Base-by-base conservation (phyloP, 23 red algal genomes). In the Gracilaria gracilis region DNA sequence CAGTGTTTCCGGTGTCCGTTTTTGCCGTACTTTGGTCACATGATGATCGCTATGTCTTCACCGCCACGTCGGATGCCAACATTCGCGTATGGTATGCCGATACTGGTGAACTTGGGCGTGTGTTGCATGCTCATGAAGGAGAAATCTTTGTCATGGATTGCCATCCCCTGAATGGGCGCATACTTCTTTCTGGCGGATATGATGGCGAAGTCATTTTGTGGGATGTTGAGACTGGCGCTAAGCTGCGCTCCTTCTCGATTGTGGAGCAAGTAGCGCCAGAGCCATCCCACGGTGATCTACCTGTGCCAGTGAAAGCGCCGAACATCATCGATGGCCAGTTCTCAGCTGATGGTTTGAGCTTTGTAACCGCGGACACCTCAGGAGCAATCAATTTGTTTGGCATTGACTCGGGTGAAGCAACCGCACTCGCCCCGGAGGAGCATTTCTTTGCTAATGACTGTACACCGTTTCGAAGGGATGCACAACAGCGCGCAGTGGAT, bases 401-500 rank as follows among this genome's bases (percentile, higher is more conserved):
- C 31, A 59, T 80, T 21, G 86, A 82, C 51, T 87, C 82, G 23
- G 71, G 84, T 38, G 95, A 88, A 72, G 61, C 75, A 29, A 95
- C 75, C 28, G 85, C 84, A 11, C 47, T 91, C 38, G 95, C 95
- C 21, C 95, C 95, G 15, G 86, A 91, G 82, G 87, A 97, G 83
- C 95, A 97, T 61, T 97, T 97, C 79, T 97, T 97, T 57, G 53
- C 87, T 9, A 58, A 67, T 65, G 95, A 97, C 36, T 81, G 57
- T 35, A 19, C 79, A 24, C 67, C 88, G 20, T 73, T 79, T 64
- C 40, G 58, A 51, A 44, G 84, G 3, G 95, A 97, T 77, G 67
- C 42, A 36, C 12, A 87, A 24, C 61, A 85, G 39, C 50, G 75
- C 16, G 73, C 88, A 28, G 47, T 93, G 9, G 83, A 93, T 79